Evolutionary conservation across 202 grass and related monocot species (phyloP), one percentile per base, ranked within the genome.

Genomic region (Hordeum pubiflorum): DNA sequence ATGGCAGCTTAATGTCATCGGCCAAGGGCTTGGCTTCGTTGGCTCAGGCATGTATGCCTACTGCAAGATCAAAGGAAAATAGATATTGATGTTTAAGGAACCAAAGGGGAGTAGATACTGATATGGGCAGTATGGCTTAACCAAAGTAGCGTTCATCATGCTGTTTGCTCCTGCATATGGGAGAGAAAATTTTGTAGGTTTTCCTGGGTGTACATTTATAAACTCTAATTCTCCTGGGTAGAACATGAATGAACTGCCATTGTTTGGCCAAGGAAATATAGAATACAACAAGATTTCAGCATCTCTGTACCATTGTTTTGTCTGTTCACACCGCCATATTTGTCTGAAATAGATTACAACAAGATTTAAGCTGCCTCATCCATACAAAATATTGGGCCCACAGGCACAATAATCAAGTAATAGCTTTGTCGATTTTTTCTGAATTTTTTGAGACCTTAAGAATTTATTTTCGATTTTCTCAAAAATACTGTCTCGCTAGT

Each of bases 41-140:
- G 88, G 94, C 54, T 94, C 91, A 60, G 89, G 94, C 41, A 78
- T 91, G 27, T 97, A 94, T 54, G 94, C 94, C 54, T 97, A 94
- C 87, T 94, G 88, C 89, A 97, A 97, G 75, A 83, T 94, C 76
- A 97, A 66, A 84, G 89, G 94, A 43, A 94, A 94, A 79, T 97
- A 89, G 80, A 64, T 46, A 66, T 7, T 69, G 61, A 70, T 55
- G 40, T 56, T 50, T 60, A 33, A 50, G 50, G 33, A 48, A 9
- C 69, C 43, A 62, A 77, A n/a, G 55, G 20, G 50, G 46, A 78
- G 74, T 82, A 86, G 82, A 74, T 74, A 73, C 37, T 74, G 62
- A 69, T 48, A 69, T 63, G 72, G 39, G 68, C 74, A 79, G 60
- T 76, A 56, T 76, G 80, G 6, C 78, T 77, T 83, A 81, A 82